These are phyloP conservation scores for Alternaria longipes DNA, from an alignment of 2,329 filamentous ascomycete species.

Conservation along the genomic window DNA sequence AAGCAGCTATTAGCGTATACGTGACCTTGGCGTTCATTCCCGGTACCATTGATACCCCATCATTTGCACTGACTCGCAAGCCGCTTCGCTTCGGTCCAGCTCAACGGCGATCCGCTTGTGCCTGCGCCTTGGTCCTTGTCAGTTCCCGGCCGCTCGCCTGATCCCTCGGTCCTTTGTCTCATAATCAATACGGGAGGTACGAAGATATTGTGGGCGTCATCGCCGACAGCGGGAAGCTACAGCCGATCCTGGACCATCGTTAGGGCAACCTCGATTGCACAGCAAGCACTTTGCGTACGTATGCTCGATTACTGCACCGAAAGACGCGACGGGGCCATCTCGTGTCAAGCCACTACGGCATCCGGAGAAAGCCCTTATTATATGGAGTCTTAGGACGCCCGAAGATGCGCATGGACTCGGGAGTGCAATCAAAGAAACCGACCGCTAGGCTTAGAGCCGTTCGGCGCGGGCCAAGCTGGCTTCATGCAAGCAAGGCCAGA, in stretches of 20 bases:
- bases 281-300: conserved; percentile 19
- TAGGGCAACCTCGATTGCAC: conserved; percentile 24
- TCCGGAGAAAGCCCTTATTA: conserved; percentile 32
- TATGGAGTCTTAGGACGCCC: conserved; percentile 24
- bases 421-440: conserved; percentile 40
- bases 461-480: conserved; percentile 41
- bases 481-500: conserved; percentile 46
- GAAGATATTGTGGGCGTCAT: conserved; percentile 19
- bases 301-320: conserved; percentile 24
- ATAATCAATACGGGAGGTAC: conserved; percentile 10
- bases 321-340: conserved; percentile 28
- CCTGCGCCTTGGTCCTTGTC: conserved; percentile 22
- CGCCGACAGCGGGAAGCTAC: conserved; percentile 14
- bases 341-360: conserved; percentile 26
- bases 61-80: conserved; percentile 21
- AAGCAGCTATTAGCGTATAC: conserved; percentile 11
- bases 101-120: conserved; percentile 27
- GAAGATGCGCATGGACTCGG: conserved; percentile 36
- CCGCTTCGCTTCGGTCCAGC: conserved; percentile 26
- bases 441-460: conserved; percentile 34
- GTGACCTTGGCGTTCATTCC: conserved; percentile 10
- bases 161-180: conserved; percentile 21
- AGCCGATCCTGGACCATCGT: conserved; percentile 23
- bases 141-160: conserved; percentile 21
- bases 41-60: conserved; percentile 11